phyloP scores from a whole-genome alignment of 768 basidiomycete species.

The Phallus indusiatus region DNA sequence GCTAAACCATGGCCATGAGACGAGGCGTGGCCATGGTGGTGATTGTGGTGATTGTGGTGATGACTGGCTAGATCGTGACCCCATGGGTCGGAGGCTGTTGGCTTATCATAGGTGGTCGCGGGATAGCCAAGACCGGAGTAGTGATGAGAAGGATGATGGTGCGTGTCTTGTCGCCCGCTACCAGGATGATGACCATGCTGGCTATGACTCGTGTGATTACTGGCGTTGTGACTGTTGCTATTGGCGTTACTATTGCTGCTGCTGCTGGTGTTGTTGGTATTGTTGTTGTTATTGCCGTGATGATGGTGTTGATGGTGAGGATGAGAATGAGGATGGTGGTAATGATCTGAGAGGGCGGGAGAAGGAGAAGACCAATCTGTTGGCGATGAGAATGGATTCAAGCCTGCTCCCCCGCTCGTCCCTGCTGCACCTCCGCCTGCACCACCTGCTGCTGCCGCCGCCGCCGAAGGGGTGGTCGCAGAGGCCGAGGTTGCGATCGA shows the following conservation, averaged over 20 bases:
- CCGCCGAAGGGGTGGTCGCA: slow-evolving; percentile 29
- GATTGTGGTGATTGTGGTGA: not conserved
- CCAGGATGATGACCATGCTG: too few species aligned
- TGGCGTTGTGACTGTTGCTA: too few species aligned
- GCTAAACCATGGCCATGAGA: not conserved
- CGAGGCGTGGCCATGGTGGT: not conserved
- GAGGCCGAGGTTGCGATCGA: slow-evolving; percentile 44
- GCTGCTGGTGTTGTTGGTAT: too few species aligned
- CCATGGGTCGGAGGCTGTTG: too few species aligned
- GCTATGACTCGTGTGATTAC: not conserved
- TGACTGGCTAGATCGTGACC: too few species aligned
- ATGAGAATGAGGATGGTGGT: not conserved
- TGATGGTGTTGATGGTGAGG: not conserved
- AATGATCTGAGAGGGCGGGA: not conserved
- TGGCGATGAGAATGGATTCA: slow-evolving; percentile 23
- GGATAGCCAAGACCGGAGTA: too few species aligned
- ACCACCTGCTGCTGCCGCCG: slow-evolving; percentile 20
- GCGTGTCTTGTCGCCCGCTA: too few species aligned
- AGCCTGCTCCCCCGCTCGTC: slow-evolving; percentile 23
- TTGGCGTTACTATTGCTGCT: too few species aligned
- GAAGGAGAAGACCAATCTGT: slow-evolving; percentile 25
- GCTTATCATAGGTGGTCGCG: too few species aligned
- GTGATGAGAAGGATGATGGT: too few species aligned
- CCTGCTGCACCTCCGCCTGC: slow-evolving; percentile 22
- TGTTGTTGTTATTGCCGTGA: not conserved